Conservation (phyloP, 1,284 basidiomycete species). For the Cutaneotrichosporon arboriforme region DNA sequence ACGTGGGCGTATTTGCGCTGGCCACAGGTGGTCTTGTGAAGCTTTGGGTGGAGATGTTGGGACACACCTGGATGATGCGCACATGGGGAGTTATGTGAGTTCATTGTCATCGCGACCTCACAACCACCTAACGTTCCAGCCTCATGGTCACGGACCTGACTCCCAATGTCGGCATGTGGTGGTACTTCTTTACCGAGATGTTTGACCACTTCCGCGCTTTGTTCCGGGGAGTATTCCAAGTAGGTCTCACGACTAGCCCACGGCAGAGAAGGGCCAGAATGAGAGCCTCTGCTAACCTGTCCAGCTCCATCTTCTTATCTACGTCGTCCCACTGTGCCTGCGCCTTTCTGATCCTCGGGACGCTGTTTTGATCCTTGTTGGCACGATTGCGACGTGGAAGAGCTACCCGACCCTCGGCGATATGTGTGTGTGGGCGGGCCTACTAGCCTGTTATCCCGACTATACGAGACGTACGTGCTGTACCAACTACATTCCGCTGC, state of each 20-base stretch:
- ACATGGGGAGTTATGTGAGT: conserved; percentile 80
- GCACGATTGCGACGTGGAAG: conserved; percentile 80
- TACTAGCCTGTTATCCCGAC: conserved; percentile 78
- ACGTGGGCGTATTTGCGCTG: conserved; percentile 17
- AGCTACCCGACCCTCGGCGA: conserved; percentile 88
- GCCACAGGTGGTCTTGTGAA: not conserved
- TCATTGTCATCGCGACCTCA: not conserved
- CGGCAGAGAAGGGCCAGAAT: conserved; percentile 47
- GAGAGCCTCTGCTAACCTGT: no score
- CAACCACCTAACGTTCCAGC: conserved; percentile 43
- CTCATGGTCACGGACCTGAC: conserved; percentile 75
- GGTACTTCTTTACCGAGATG: conserved; percentile 99
- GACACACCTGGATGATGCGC: conserved; percentile 59
- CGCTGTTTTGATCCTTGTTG: conserved; percentile 68
- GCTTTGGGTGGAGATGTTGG: conserved; percentile 23
- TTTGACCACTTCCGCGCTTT: conserved; percentile 96
- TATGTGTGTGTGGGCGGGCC: conserved; percentile 74
- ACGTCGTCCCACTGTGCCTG: conserved; percentile 75
- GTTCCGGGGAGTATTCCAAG: conserved; percentile 93
- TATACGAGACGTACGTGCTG: not conserved
- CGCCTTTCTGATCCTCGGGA: conserved; percentile 87
- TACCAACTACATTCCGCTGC: not conserved
- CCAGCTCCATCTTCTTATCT: conserved; percentile 78
- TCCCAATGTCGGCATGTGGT: conserved; percentile 91
- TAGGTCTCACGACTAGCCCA: conserved; percentile 52